Conservation (phyloP, 2,329 filamentous ascomycete species). For the Diaporthe australafricana region DNA sequence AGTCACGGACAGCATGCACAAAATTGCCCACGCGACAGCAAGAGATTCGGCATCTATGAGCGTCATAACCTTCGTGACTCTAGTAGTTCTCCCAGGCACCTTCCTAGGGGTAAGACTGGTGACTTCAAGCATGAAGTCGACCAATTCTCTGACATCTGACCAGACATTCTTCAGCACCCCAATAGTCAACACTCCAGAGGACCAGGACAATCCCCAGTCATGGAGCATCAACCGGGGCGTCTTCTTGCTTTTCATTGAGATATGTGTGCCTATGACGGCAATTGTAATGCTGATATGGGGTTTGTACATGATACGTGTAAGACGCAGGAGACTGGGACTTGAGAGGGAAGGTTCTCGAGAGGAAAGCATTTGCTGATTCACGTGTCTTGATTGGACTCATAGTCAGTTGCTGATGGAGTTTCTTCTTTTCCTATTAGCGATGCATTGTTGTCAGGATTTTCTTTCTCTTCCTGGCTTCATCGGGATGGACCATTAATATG, state of each 20-base stretch:
- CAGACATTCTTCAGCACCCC: conserved; percentile 33
- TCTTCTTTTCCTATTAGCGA: no score
- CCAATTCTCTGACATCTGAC: conserved; percentile 21
- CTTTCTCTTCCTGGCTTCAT: no score
- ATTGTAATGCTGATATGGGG: background rate
- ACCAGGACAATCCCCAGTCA: background rate
- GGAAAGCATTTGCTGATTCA: background rate
- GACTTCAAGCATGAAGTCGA: conserved; percentile 7
- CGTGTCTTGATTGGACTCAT: background rate
- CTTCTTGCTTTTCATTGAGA: background rate
- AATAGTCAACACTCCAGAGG: background rate
- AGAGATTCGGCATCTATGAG: conserved; percentile 51
- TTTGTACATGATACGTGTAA: background rate
- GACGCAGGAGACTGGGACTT: background rate
- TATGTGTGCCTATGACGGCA: conserved; percentile 18
- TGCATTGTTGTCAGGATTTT: no score
- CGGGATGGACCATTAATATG: no score
- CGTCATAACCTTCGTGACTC: conserved; percentile 46
- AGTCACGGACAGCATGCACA: conserved; percentile 51
- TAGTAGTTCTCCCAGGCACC: conserved; percentile 46
- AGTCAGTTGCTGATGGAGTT: no score
- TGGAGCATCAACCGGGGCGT: background rate
- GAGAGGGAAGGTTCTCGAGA: fast-evolving
- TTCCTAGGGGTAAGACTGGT: conserved; percentile 41
- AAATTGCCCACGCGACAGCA: conserved; percentile 63